Percentiles rank a stretch among this genome's conserved stretches.
Evolutionary conservation across 306 rosid species (phyloP).

Genomic region (Abrus precatorius): DNA sequence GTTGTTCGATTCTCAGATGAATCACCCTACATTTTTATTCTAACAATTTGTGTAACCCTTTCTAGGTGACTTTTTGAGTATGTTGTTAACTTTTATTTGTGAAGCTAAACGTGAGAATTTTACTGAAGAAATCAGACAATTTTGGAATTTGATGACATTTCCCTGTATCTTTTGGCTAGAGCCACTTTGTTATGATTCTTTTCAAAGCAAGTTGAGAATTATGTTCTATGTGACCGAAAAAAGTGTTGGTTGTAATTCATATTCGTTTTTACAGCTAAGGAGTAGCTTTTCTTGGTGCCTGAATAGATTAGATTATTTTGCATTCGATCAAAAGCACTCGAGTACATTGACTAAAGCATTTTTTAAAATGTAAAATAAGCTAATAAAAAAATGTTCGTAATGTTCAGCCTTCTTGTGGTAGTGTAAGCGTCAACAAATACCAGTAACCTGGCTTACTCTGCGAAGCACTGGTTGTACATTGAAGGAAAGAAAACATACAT

Average conservation of each 20-base stretch:
- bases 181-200: constrained; percentile 11
- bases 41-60: constrained; percentile 39
- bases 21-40: constrained; percentile 34
- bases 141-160: constrained; percentile 31
- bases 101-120: constrained; percentile 20
- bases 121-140: not conserved
- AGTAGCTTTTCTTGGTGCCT: not conserved
- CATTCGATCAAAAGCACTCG: not conserved
- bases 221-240: not conserved
- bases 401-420: not conserved
- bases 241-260: not conserved
- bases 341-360: not conserved
- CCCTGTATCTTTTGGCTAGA: not conserved
- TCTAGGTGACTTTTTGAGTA: constrained; percentile 37
- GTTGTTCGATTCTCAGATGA: constrained; percentile 42
- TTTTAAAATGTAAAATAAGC: not conserved
- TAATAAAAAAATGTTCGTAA: not conserved
- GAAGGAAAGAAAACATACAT: not conserved
- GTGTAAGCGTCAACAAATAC: not conserved
- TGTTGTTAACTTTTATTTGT: constrained; percentile 33
- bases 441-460: not conserved
- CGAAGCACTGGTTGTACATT: not conserved
- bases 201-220: not conserved
- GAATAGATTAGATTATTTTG: not conserved
- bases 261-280: not conserved